phyloP scores from a whole-genome alignment of 169 alveolate species.

The Besnoitia besnoiti region DNA sequence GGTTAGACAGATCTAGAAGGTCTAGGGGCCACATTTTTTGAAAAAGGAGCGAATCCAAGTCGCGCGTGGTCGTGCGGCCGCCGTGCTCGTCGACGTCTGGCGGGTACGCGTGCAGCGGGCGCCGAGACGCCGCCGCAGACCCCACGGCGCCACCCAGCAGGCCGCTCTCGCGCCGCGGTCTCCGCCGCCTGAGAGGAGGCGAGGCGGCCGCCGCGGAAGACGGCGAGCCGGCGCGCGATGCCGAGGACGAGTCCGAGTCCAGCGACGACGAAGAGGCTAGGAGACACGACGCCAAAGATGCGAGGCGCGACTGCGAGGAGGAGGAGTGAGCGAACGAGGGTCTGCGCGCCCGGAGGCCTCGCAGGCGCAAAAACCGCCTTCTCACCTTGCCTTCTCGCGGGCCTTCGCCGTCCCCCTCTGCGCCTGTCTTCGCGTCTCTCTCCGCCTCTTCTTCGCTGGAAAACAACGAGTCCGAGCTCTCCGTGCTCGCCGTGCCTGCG shows the following conservation, averaged over 20 bases:
- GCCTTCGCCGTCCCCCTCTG: background rate
- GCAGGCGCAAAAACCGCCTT: background rate
- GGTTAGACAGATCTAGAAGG: conserved; percentile 82
- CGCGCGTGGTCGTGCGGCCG: background rate
- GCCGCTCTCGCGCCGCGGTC: too few species aligned
- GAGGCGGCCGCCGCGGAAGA: background rate
- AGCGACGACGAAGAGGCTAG: background rate
- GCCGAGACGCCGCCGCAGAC: background rate
- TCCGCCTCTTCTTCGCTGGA: background rate
- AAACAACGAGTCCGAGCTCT: background rate
- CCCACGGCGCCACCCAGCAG: too few species aligned
- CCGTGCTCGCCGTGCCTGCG: background rate
- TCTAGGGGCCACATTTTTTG: conserved; percentile 79
- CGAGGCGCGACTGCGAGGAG: too few species aligned
- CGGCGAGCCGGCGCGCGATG: background rate
- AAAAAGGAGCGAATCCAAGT: conserved; percentile 22
- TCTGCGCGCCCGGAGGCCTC: background rate
- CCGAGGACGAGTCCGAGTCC: background rate
- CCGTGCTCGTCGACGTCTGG: conserved; percentile 79
- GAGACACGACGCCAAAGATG: too few species aligned
- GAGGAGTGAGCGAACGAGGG: too few species aligned
- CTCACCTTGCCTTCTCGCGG: too few species aligned
- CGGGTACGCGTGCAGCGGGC: conserved; percentile 74
- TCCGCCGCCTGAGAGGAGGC: too few species aligned
- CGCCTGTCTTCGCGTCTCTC: background rate